Conservation (phyloP, 768 basidiomycete genomes). For the Boletus bicolor region DNA sequence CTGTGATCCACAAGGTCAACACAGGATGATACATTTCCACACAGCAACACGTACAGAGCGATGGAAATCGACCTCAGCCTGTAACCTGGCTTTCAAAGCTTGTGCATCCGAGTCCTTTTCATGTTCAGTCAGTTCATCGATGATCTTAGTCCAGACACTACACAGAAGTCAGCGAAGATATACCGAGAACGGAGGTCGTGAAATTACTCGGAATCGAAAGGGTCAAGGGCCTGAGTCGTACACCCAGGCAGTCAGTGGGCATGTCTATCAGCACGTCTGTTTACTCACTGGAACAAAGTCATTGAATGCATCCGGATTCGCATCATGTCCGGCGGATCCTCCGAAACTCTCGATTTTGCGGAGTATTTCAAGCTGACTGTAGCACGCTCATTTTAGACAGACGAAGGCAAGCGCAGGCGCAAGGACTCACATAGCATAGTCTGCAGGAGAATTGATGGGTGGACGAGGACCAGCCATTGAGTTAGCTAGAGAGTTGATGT, state of each 20-base stretch:
- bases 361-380: not conserved
- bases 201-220: not conserved
- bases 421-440: not conserved
- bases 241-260: not conserved
- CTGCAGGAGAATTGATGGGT: not conserved
- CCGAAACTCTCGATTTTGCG: not conserved
- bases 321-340: not conserved
- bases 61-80: constrained; percentile 1
- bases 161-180: not conserved
- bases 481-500: not conserved
- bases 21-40: not conserved
- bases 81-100: not conserved
- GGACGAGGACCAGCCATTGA: not conserved
- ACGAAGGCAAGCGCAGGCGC: not conserved
- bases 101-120: not conserved
- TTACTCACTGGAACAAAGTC: not conserved
- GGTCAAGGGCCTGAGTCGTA: not conserved
- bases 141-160: not conserved
- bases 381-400: not conserved
- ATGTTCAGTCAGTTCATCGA: not conserved
- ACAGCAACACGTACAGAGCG: not conserved
- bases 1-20: not conserved
- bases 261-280: not conserved
- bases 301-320: not conserved
- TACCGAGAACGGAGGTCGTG: not conserved